Evolutionary conservation across 169 alveolate species (phyloP).

Genomic region (Eimeria falciformis): DNA sequence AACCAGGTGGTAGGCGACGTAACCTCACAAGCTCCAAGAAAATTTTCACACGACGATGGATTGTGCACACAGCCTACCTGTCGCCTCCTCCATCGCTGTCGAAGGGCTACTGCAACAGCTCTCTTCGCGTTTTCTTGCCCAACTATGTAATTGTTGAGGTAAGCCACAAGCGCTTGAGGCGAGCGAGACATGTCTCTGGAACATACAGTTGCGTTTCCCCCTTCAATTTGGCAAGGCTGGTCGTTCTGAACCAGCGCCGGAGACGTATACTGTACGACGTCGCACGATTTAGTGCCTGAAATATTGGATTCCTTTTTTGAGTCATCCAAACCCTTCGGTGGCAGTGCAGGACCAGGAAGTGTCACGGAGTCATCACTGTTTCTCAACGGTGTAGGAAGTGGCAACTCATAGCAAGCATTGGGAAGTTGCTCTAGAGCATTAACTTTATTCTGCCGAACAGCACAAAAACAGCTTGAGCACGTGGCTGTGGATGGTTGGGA

Average conservation of each 20-base stretch:
- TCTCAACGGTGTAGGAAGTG: neutral
- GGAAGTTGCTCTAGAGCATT: neutral
- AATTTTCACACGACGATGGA: neutral
- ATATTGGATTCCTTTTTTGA: neutral
- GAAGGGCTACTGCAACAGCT: constrained; percentile 89
- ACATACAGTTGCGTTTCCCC: neutral
- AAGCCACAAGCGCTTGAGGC: constrained; percentile 84
- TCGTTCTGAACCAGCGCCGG: neutral
- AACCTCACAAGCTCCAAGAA: neutral
- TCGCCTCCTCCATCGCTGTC: constrained; percentile 78
- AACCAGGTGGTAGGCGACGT: neutral
- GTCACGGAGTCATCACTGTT: neutral
- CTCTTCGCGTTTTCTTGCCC: constrained; percentile 90
- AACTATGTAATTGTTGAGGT: constrained; percentile 85
- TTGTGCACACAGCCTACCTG: neutral
- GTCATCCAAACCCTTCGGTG: neutral
- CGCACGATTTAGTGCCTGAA: neutral
- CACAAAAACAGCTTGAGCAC: no score
- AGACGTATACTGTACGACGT: neutral
- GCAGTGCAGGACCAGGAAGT: neutral
- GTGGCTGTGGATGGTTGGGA: no score
- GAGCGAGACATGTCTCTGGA: neutral
- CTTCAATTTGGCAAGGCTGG: neutral
- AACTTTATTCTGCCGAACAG: neutral
- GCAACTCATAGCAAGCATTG: neutral